phyloP scores from a whole-genome alignment of 345 rosid genomes.

The Pugionium cornutum region DNA sequence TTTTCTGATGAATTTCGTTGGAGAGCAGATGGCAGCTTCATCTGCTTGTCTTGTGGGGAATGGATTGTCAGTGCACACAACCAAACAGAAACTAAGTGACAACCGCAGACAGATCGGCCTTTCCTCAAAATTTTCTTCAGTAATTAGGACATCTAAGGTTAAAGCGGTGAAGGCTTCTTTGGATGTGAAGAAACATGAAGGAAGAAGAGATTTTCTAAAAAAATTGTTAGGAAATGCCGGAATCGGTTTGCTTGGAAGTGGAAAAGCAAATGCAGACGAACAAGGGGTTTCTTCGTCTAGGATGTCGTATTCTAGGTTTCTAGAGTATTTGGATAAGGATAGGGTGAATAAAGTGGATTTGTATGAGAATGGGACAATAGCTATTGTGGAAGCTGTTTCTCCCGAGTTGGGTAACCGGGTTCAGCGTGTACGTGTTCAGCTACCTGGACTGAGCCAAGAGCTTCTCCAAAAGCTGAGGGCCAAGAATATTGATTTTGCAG shows the following conservation, averaged over 20 bases:
- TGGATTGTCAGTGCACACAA: conserved; percentile 47
- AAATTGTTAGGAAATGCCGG: conserved; percentile 67
- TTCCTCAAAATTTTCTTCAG: conserved; percentile 40
- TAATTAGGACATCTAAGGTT: conserved; percentile 45
- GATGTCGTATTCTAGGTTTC: conserved; percentile 96
- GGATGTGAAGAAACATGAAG: conserved; percentile 50
- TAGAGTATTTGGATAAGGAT: conserved; percentile 92
- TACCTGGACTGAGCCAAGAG: conserved; percentile 94
- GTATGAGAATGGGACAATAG: conserved; percentile 96
- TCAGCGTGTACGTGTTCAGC: conserved; percentile 93
- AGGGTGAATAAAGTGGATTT: conserved; percentile 86
- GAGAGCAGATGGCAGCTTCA: conserved; percentile 67
- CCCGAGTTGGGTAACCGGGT: conserved; percentile 95
- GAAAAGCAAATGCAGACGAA: conserved; percentile 84
- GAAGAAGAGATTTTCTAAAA: conserved; percentile 78
- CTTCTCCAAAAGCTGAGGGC: conserved; percentile 94
- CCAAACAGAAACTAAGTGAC: conserved; percentile 45
- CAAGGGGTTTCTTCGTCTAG: conserved; percentile 93
- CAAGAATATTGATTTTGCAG: conserved; percentile 94
- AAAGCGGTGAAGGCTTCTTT: conserved; percentile 54
- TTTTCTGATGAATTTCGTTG: too few species aligned
- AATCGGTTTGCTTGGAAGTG: conserved; percentile 59
- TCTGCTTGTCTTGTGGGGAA: conserved; percentile 73
- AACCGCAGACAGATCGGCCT: conserved; percentile 43
- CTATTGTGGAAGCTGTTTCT: conserved; percentile 94